Base-by-base conservation (phyloP, 495 filamentous ascomycete species). In the Penicillium alfredii region DNA sequence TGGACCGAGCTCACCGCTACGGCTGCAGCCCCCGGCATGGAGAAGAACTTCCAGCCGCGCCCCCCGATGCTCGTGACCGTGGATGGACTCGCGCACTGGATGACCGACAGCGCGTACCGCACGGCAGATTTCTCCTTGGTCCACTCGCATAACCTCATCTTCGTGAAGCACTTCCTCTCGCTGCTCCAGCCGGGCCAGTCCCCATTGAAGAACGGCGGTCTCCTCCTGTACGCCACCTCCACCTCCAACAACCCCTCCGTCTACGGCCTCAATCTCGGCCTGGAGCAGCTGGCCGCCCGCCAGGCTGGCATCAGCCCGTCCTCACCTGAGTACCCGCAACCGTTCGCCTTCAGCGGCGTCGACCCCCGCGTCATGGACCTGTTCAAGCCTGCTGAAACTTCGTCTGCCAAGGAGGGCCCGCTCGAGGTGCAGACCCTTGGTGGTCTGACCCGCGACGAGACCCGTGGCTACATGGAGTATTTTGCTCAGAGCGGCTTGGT, bases 401-500 rank as follows among this genome's bases (percentile, higher is more conserved):
- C 32, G 35, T 50, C 33, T 14, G 33, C 51, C 33, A 55, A 61
- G 43, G 60, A 63, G 31, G 53, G 51, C 25, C 66, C 68, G 19
- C 61, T 75, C n/a, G 71, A 73, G 14, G 61, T 89, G 25, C 63
- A 75, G 44, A 61, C 64, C 8, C 48, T 94, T 15, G 63, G 63
- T 17, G 82, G 85, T 4, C 37, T 96, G 41, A 83, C 67, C 36
- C 86, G 78, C 55, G 61, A 67, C 14, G 89, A 97, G 65, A 80
- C 89, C 23, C 75, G 83, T 35, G 72, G 76, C 1, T 66, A 92
- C 46, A 77, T 97, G 77, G 92, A 96, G 69, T 97, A 96, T 63
- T 97, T 88, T 64, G 89, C 86, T 3, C 74, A 70, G 15, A 94
- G 87, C 58, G 92, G 92, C 11, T 66, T 96, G 49, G 56, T 93